Base-by-base conservation (phyloP, 2,329 filamentous ascomycete species). In the Phyllosticta paracitricarpa region DNA sequence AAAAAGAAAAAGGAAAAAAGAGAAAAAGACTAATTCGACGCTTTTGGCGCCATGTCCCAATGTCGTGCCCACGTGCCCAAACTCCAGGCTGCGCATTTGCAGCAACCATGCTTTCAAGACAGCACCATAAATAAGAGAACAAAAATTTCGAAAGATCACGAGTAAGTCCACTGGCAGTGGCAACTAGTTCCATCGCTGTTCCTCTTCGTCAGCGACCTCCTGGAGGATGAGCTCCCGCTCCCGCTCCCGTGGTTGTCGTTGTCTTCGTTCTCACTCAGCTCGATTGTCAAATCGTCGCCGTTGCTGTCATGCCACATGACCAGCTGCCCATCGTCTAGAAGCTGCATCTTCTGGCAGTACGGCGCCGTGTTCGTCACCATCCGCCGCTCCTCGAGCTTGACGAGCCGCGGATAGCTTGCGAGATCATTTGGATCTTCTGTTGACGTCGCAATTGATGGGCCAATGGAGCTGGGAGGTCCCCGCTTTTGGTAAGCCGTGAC, bases 331-430 rank as follows among this genome's bases (percentile, higher is more conserved):
- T 84, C 76, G 56, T 80, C 72, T 60, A 84, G 73, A 12, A 88
- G 77, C 64, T 82, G 76, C 79, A 87, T 86, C 68, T 86, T 81
- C 67, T 87, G 79, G 68, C 86, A 89, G 69, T 86, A 88, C 1
- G 85, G 81, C 57, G 76, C 67, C 8, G 76, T 70, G 5, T 76
- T 73, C 4, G 26, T 58, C 7, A 77, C 72, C 19, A 82, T 69
- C 25, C 86, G 81, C 58, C 84, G 82, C 71, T 89, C 85, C 69
- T 86, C 83, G 54, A 89, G 78, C 71, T 88, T 88, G 67, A 88
- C 77, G 26, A 83, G 77, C 57, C 82, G 84, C 0, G 85, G 84
- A 65, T 82, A 82, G 2, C 68, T 67, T 22, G 69, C 64, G 8
- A 62, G 35, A 9, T 62, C 19, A 14, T 62, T 5, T 17, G 6